Evolutionary conservation across 306 rosid species (phyloP), one percentile per base, ranked within the genome.

Genomic region (Vigna angularis): DNA sequence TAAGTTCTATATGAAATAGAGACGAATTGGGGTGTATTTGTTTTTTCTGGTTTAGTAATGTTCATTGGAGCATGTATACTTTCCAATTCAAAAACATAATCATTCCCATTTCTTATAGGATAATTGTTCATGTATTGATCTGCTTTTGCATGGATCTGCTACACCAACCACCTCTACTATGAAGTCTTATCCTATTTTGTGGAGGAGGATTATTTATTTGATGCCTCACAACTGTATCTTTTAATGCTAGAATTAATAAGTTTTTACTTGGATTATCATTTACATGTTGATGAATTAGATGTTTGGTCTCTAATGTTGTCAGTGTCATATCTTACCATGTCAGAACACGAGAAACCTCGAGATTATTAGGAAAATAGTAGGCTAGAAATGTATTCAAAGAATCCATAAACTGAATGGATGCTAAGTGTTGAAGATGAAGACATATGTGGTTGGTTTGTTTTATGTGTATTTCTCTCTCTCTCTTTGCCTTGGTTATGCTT

Each of bases 201-300:
- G 12, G 56, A 50, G 5, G 52, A 18, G 12, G 12, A 28, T 42
- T 66, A 44, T 47, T 73, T 9, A 5, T 18, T 73, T 56, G 74
- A 17, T 58, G 24, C 65, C 42, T 18, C 42, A 7, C 14, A n/a
- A 22, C 4, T 48, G 15, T 18, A 34, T 64, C 51, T 26, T 36
- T 48, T 53, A 38, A 15, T 59, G 49, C 67, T 62, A 9, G 9
- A 68, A 63, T 38, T 12, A 68, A n/a, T 18, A 49, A 36, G 64
- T 28, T 74, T 68, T 74, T 53, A 69, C 49, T 68, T 42, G 68
- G 74, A 34, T 65, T 78, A 47, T 57, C 78, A 57, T 38, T 28
- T 38, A 7, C 28, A 12, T 20, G 66, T 13, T 5, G 42, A 28
- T 73, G 5, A 64, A 49, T 51, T 80, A 6, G 5, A 52, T 50